These are phyloP conservation scores for Terana coerulea DNA, from an alignment of 768 basidiomycete species.

Conservation along the genomic window DNA sequence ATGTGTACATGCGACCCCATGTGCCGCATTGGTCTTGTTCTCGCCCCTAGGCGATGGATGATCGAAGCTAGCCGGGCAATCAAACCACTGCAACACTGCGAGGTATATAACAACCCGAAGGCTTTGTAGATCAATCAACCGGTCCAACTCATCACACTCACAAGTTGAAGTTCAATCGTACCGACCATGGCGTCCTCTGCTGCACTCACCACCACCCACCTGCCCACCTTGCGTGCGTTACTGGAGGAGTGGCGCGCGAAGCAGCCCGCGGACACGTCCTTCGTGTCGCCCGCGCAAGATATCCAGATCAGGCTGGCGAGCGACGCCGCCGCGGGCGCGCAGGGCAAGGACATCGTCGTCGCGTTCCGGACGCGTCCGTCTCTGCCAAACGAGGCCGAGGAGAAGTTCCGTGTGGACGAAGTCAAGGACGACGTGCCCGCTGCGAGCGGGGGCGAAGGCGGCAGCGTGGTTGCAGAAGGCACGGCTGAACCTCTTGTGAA, in stretches of 20 bases:
- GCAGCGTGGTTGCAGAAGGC: slow-evolving; percentile 9
- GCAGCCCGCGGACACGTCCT: slow-evolving; percentile 19
- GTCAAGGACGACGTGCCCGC: slow-evolving; percentile 4
- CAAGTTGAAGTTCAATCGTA: too few species aligned
- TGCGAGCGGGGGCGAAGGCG: not conserved
- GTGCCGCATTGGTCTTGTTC: too few species aligned
- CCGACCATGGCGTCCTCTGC: slow-evolving; percentile 32
- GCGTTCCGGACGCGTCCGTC: slow-evolving; percentile 35
- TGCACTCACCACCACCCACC: slow-evolving; percentile 27
- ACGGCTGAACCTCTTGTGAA: slow-evolving; percentile 13
- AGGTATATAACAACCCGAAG: too few species aligned
- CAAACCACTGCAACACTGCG: too few species aligned
- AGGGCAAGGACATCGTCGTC: slow-evolving; percentile 31
- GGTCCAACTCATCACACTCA: too few species aligned
- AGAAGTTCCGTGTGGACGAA: slow-evolving; percentile 18
- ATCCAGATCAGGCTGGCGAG: slow-evolving; percentile 12
- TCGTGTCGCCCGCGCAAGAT: slow-evolving; percentile 11
- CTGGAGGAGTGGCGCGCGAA: slow-evolving; percentile 28
- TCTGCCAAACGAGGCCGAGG: slow-evolving; percentile 26
- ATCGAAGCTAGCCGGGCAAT: too few species aligned
- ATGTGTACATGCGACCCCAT: too few species aligned
- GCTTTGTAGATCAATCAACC: too few species aligned
- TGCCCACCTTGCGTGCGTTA: slow-evolving; percentile 22
- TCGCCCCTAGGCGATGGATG: too few species aligned
- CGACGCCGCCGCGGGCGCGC: slow-evolving; percentile 5